phyloP scores from a whole-genome alignment of 306 rosid genomes.

The Amphicarpaea edgeworthii region DNA sequence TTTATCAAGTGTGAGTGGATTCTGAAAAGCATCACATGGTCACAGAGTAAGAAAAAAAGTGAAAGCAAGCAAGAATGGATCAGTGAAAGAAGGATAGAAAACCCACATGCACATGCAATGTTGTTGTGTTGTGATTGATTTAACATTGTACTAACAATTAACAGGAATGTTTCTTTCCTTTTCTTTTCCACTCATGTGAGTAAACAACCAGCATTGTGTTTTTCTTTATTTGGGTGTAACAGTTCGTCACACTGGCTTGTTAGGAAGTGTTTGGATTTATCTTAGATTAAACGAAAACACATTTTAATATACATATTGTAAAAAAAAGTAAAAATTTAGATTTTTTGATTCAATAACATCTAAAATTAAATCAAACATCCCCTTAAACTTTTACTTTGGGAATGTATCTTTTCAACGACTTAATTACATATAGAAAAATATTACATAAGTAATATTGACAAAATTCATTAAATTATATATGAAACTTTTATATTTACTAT shows the following conservation, averaged over 20 bases:
- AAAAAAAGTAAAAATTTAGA: too few species aligned
- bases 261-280: too few species aligned
- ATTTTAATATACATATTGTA: too few species aligned
- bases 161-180: not conserved
- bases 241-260: not conserved
- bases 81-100: not conserved
- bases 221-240: slow-evolving; percentile 23
- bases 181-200: slow-evolving; percentile 19
- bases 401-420: not conserved
- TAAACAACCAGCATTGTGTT: slow-evolving; percentile 15
- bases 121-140: slow-evolving; percentile 42
- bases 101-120: slow-evolving; percentile 58
- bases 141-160: slow-evolving; percentile 6
- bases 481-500: not conserved
- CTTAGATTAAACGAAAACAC: too few species aligned
- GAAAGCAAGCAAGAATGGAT: slow-evolving; percentile 34
- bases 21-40: slow-evolving; percentile 87
- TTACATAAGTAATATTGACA: not conserved
- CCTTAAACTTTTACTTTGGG: too few species aligned
- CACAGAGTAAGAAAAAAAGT: slow-evolving; percentile 36
- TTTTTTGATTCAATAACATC: too few species aligned
- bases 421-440: too few species aligned
- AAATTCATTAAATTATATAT: not conserved
- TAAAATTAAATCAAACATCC: too few species aligned
- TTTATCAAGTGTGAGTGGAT: slow-evolving; percentile 57